phyloP scores from a whole-genome alignment of 441 rosid genomes.

The Aquilaria agallochum region DNA sequence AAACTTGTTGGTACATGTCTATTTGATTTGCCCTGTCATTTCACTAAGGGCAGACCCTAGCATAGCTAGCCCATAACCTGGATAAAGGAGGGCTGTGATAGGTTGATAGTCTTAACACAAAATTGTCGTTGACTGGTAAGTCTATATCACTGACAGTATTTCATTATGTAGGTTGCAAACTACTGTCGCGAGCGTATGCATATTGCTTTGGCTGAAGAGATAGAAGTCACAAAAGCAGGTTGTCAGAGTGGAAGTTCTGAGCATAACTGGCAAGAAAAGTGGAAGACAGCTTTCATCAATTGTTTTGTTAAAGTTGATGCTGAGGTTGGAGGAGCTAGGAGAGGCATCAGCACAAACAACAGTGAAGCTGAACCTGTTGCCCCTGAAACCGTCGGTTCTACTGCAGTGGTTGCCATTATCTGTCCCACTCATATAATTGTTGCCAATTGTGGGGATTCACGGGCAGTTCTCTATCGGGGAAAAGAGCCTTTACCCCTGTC shows the following conservation, averaged over 20 bases:
- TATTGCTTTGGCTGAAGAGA: constrained; percentile 43
- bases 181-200: constrained; percentile 57
- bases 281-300: constrained; percentile 48
- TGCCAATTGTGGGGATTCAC: constrained; percentile 67
- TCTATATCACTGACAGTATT: background rate
- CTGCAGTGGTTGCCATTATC: constrained; percentile 54
- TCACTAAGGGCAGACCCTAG: too few species aligned
- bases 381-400: constrained; percentile 71
- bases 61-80: too few species aligned
- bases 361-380: constrained; percentile 22
- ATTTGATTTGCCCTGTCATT: too few species aligned
- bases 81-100: too few species aligned
- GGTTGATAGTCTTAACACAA: background rate
- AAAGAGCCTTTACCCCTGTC: constrained; percentile 50
- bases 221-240: constrained; percentile 30
- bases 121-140: background rate
- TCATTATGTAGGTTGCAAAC: constrained; percentile 44
- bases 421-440: constrained; percentile 47
- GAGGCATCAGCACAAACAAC: background rate
- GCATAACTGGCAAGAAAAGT: constrained; percentile 44
- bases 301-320: constrained; percentile 50
- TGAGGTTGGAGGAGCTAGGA: constrained; percentile 30
- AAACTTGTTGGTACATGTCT: too few species aligned
- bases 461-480: constrained; percentile 65
- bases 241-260: constrained; percentile 18